These are phyloP conservation scores for Penicillium sp. DNA, from an alignment of 2,329 filamentous ascomycete genomes.

Conservation along the genomic window DNA sequence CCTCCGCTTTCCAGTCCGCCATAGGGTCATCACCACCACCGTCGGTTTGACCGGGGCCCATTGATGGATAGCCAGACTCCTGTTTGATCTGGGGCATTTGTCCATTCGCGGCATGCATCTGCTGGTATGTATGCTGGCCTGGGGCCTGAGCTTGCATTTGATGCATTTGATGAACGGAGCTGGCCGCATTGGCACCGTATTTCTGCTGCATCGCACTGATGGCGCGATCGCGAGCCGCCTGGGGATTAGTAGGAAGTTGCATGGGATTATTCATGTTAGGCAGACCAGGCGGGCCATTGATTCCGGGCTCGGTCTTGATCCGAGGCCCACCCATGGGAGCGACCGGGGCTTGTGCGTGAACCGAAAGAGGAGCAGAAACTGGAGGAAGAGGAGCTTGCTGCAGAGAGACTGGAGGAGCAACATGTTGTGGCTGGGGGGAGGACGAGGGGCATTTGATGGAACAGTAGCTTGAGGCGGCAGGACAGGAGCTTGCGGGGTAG, in stretches of 20 bases:
- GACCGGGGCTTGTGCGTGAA: conserved; percentile 26
- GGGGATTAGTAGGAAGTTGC: conserved; percentile 39
- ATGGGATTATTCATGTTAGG: conserved; percentile 38
- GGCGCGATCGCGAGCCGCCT: conserved; percentile 56
- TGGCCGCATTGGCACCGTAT: conserved; percentile 43
- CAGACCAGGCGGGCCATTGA: conserved; percentile 37
- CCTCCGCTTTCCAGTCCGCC: conserved; percentile 54
- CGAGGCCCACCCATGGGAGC: conserved; percentile 37
- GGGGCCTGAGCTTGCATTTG: conserved; percentile 46
- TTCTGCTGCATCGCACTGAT: conserved; percentile 52
- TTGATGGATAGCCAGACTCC: conserved; percentile 39
- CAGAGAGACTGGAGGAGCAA: conserved; percentile 34
- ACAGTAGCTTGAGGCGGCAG: conserved; percentile 41
- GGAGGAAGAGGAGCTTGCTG: conserved; percentile 35
- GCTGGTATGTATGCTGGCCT: conserved; percentile 35
- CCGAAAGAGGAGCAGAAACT: conserved; percentile 30
- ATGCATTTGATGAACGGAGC: conserved; percentile 46
- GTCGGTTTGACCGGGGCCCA: conserved; percentile 67
- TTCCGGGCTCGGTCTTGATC: conserved; percentile 55
- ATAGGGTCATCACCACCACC: conserved; percentile 61
- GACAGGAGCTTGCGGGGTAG: conserved; percentile 43
- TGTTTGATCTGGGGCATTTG: conserved; percentile 46
- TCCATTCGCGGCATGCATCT: conserved; percentile 34
- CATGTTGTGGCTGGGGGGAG: conserved; percentile 36
- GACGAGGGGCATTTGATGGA: conserved; percentile 46